A percentile compares a stretch with the other conserved stretches of the same genome.
Conservation (phyloP, 768 basidiomycete genomes). For the Serendipita indica region DNA sequence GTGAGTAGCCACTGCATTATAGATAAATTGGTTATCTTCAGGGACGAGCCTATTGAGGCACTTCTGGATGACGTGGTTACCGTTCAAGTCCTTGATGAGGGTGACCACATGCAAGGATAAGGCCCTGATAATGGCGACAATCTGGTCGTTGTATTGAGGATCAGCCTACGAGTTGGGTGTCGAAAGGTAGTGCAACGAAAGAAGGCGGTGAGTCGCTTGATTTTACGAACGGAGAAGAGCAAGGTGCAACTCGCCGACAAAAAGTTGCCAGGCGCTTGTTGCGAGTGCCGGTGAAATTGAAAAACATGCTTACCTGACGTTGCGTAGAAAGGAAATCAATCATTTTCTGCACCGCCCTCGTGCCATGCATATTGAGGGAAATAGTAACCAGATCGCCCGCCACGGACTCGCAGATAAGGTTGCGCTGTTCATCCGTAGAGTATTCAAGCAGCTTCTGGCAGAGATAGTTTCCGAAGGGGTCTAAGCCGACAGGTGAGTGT, state of each 20-base stretch:
- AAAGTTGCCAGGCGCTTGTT: neutral
- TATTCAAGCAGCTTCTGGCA: slow-evolving; percentile 96
- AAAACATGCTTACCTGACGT: slow-evolving; percentile 61
- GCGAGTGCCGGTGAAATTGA: too few species aligned
- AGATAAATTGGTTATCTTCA: slow-evolving; percentile 99
- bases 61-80: slow-evolving; percentile 97
- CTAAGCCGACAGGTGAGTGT: slow-evolving; percentile 25
- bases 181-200: slow-evolving; percentile 1
- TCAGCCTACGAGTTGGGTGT: slow-evolving; percentile 44
- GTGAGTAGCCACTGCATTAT: slow-evolving; percentile 96
- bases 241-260: neutral
- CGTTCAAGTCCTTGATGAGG: slow-evolving; percentile 96
- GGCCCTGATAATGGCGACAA: slow-evolving; percentile 91
- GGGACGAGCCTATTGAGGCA: slow-evolving; percentile 96
- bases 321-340: slow-evolving; percentile 95
- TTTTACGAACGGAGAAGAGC: slow-evolving; percentile 20
- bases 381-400: slow-evolving; percentile 96
- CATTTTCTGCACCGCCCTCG: slow-evolving; percentile 99
- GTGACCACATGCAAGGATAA: slow-evolving; percentile 96
- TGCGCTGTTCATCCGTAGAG: slow-evolving; percentile 94
- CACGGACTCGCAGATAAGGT: slow-evolving; percentile 92
- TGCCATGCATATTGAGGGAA: slow-evolving; percentile 99
- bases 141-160: slow-evolving; percentile 74
- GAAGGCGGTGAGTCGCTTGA: slow-evolving; percentile 29
- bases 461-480: slow-evolving; percentile 98